These are phyloP conservation scores for Rhynchospora pubera DNA, from an alignment of 176 grass and related monocot species.

Conservation along the genomic window DNA sequence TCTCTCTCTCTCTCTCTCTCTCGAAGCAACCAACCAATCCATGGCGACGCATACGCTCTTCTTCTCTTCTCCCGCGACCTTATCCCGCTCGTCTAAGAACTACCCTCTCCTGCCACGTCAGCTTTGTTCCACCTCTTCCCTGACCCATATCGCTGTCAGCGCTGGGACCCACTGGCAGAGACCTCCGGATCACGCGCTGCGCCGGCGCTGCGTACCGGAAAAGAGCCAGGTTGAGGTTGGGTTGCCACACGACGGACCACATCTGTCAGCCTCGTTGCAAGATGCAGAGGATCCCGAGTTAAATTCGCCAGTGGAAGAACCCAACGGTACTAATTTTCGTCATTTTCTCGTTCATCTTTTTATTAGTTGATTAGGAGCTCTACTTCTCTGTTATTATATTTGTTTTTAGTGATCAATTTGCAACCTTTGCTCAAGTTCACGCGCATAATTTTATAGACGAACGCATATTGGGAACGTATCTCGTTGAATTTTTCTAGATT, in stretches of 20 bases:
- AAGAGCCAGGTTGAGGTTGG: neutral
- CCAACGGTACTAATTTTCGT: conserved; percentile 7
- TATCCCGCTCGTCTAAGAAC: neutral
- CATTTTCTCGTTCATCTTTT: neutral
- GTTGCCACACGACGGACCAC: conserved; percentile 1
- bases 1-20: neutral
- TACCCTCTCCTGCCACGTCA: neutral
- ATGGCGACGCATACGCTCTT: conserved; percentile 11
- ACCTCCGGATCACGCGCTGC: neutral
- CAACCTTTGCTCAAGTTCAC: neutral
- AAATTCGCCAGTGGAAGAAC: neutral
- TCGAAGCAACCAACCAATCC: neutral
- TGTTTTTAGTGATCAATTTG: neutral
- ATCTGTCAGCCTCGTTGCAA: neutral
- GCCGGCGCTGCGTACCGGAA: neutral
- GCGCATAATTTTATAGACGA: neutral
- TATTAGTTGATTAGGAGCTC: neutral
- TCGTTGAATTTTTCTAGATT: neutral
- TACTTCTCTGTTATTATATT: neutral
- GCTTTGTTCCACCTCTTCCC: neutral
- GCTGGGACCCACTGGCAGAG: neutral
- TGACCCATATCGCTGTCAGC: neutral
- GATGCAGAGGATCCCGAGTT: conserved; percentile 12
- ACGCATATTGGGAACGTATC: neutral
- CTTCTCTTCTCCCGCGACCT: neutral